Evolutionary conservation across 2,329 filamentous ascomycete genomes (phyloP).

Genomic region (Trichoderma atrobrunneum): DNA sequence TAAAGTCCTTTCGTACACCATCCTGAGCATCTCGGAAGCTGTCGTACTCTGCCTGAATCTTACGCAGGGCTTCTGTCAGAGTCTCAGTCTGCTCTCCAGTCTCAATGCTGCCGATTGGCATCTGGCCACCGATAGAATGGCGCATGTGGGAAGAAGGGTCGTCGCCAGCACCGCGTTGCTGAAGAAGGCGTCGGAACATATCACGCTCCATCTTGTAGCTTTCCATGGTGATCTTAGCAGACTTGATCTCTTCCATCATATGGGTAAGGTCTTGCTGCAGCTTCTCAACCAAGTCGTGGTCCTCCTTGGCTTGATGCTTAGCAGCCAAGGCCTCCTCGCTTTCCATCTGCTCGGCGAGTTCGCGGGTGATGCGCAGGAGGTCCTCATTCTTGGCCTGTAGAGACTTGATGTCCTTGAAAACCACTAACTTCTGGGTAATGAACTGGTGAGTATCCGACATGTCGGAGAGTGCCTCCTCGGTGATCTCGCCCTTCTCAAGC

Average conservation of each 20-base stretch:
- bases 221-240: conserved; percentile 78
- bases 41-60: conserved; percentile 87
- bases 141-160: conserved; percentile 70
- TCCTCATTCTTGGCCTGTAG: conserved; percentile 87
- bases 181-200: conserved; percentile 93
- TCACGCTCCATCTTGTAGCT: conserved; percentile 95
- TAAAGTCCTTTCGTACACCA: conserved; percentile 76
- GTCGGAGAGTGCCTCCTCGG: conserved; percentile 67
- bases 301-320: conserved; percentile 60
- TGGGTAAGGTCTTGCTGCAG: conserved; percentile 71
- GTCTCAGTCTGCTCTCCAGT: conserved; percentile 54
- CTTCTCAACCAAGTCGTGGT: conserved; percentile 69
- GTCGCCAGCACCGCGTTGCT: conserved; percentile 59
- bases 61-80: conserved; percentile 75
- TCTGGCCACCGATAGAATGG: conserved; percentile 62
- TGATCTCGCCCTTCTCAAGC: conserved; percentile 71
- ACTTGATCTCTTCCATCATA: conserved; percentile 78
- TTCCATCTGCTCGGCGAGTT: conserved; percentile 86
- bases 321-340: conserved; percentile 76
- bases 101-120: conserved; percentile 59
- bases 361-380: conserved; percentile 75
- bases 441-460: conserved; percentile 82
- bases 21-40: conserved; percentile 82
- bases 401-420: conserved; percentile 81
- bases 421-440: conserved; percentile 84